These are phyloP conservation scores for Aspergillus campestris DNA, from an alignment of 495 filamentous ascomycete genomes.

Conservation along the genomic window DNA sequence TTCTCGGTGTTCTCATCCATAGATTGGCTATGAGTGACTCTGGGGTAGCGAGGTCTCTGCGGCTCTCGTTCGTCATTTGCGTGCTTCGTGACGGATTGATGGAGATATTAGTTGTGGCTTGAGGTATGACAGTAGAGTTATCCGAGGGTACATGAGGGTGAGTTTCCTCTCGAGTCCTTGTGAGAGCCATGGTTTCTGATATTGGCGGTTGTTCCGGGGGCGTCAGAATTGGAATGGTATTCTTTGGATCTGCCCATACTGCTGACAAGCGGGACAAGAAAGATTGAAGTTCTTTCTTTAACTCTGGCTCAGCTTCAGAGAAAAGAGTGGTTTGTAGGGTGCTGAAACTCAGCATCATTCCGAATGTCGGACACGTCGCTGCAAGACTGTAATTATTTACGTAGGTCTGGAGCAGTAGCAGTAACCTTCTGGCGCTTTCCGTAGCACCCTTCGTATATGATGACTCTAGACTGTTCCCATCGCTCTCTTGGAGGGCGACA, in stretches of 20 bases:
- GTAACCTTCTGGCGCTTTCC: conserved; percentile 26
- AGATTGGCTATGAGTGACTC: conserved; percentile 21
- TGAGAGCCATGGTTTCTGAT: not conserved
- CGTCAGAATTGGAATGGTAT: not conserved
- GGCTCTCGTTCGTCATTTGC: conserved; percentile 5
- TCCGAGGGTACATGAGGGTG: not conserved
- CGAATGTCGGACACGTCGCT: conserved; percentile 29
- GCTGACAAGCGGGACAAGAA: conserved; percentile 27
- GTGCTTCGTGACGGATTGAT: not conserved
- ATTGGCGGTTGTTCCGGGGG: not conserved
- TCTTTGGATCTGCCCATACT: conserved; percentile 20
- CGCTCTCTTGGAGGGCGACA: conserved; percentile 20
- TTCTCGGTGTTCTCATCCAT: conserved; percentile 25
- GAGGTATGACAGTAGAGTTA: not conserved
- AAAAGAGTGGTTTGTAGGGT: conserved; percentile 4
- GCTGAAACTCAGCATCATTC: conserved; percentile 24
- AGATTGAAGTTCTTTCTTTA: conserved; percentile 23
- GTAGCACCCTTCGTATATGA: conserved; percentile 18
- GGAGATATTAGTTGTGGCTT: not conserved
- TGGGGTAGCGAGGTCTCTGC: conserved; percentile 7
- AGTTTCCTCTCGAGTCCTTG: too few species aligned
- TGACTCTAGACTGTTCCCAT: conserved; percentile 15
- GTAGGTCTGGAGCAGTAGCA: conserved; percentile 27
- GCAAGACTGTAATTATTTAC: conserved; percentile 33
- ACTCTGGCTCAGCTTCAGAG: conserved; percentile 21